A percentile compares a stretch with the other conserved stretches of the same genome.
Conservation (phyloP, 345 rosid species). For the Gossypioides kirkii region DNA sequence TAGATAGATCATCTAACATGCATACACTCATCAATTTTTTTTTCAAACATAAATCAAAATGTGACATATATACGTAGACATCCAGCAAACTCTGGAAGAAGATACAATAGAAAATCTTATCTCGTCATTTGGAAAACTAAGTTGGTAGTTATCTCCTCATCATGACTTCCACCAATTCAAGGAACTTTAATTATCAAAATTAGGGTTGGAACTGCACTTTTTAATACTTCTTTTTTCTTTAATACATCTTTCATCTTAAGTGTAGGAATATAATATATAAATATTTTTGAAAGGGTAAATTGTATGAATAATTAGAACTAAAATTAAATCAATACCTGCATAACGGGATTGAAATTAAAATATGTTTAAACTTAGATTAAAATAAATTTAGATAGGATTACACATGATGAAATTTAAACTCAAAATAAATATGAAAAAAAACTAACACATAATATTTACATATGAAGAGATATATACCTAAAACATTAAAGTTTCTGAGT, state of each 20-base stretch:
- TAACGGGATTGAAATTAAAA: too few species aligned
- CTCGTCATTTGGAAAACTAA: slow-evolving; percentile 29
- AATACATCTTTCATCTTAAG: background rate
- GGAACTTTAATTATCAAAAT: background rate
- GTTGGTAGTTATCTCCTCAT: slow-evolving; percentile 32
- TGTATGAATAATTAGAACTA: too few species aligned
- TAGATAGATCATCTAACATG: background rate
- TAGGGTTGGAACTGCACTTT: background rate
- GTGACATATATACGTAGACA: slow-evolving; percentile 16
- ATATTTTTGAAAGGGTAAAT: background rate
- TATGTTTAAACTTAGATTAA: too few species aligned
- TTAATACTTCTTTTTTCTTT: background rate
- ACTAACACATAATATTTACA: too few species aligned
- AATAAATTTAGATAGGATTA: too few species aligned
- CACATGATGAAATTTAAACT: too few species aligned
- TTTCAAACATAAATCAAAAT: background rate
- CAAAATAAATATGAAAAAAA: too few species aligned
- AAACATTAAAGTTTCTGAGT: too few species aligned
- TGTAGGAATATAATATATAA: background rate
- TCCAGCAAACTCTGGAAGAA: slow-evolving; percentile 24
- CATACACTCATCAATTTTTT: background rate
- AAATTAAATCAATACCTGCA: too few species aligned
- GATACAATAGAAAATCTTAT: slow-evolving; percentile 33
- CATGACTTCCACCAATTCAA: slow-evolving; percentile 35
- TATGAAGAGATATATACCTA: too few species aligned